Conservation (phyloP, 495 filamentous ascomycete genomes). For the Penicillium malachiteum region DNA sequence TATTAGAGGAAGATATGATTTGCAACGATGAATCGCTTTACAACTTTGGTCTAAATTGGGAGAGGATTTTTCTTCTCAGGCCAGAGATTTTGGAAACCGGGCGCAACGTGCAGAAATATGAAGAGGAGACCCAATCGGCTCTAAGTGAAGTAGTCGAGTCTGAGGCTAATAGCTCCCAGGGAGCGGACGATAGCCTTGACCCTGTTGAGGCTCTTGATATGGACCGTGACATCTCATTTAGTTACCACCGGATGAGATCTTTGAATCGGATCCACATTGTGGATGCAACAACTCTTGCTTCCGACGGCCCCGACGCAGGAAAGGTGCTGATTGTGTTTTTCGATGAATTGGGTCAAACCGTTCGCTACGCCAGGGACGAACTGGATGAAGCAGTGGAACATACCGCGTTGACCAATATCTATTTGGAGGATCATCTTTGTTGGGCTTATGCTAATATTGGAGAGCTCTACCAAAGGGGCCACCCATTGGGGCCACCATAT, state of each 20-base stretch:
- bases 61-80: not conserved
- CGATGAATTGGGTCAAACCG: slow-evolving; percentile 9
- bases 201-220: slow-evolving; percentile 3
- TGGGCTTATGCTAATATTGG: slow-evolving; percentile 6
- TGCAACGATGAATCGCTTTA: slow-evolving; percentile 6
- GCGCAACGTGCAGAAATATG: not conserved
- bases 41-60: slow-evolving; percentile 10
- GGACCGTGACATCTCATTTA: not conserved
- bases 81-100: not conserved
- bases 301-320: slow-evolving; percentile 9
- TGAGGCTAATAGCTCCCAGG: not conserved
- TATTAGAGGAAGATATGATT: not conserved
- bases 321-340: slow-evolving; percentile 8
- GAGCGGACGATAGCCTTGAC: slow-evolving; percentile 7
- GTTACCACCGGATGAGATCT: not conserved
- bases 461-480: slow-evolving; percentile 7
- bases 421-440: not conserved
- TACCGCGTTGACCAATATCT: not conserved
- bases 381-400: not conserved
- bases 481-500: not conserved
- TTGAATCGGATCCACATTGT: slow-evolving; percentile 8
- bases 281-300: slow-evolving; percentile 10
- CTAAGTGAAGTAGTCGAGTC: not conserved
- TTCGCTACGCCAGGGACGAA: slow-evolving; percentile 6
- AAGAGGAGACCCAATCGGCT: not conserved